These are phyloP conservation scores for Phytophthora podocarpi DNA, from an alignment of 352 stramenopile genomes.

Conservation along the genomic window DNA sequence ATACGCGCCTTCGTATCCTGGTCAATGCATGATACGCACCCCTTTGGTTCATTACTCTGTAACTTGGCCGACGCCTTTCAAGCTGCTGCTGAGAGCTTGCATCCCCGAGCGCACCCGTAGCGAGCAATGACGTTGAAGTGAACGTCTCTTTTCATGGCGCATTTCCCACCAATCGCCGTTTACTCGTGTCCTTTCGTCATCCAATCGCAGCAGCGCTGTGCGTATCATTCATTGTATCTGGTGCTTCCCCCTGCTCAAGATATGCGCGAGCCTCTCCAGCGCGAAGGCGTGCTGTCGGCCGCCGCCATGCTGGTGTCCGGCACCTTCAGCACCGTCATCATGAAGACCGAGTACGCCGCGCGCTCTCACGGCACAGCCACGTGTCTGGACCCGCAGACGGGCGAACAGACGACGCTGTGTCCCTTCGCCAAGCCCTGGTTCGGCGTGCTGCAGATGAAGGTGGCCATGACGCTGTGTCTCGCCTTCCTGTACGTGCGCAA, in stretches of 20 bases:
- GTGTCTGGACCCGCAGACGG: constrained; percentile 53
- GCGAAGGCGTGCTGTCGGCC: constrained; percentile 59
- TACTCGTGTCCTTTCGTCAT: not conserved
- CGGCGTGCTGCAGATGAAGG: constrained; percentile 86
- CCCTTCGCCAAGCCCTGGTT: constrained; percentile 90
- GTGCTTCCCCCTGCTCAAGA: constrained; percentile 8
- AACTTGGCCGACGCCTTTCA: too few relatives aligned
- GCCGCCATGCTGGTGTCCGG: constrained; percentile 77
- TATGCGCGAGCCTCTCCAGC: constrained; percentile 28
- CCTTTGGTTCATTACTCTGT: too few relatives aligned
- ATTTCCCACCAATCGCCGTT: constrained; percentile 2
- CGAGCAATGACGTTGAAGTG: too few relatives aligned
- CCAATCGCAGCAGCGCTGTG: constrained; percentile 8
- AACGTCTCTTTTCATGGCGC: too few relatives aligned
- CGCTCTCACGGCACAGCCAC: constrained; percentile 53
- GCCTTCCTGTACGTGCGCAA: constrained; percentile 77
- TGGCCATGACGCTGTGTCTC: constrained; percentile 82
- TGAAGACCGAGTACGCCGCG: constrained; percentile 85
- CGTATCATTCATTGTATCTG: constrained; percentile 13
- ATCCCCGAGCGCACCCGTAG: too few relatives aligned
- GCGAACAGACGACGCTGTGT: constrained; percentile 56
- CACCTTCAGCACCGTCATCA: constrained; percentile 87
- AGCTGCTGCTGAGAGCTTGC: too few relatives aligned
- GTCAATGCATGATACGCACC: too few relatives aligned
- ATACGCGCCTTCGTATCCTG: too few relatives aligned